Evolutionary conservation across 2,329 filamentous ascomycete species (phyloP).

Genomic region (Clathrospora elynae): DNA sequence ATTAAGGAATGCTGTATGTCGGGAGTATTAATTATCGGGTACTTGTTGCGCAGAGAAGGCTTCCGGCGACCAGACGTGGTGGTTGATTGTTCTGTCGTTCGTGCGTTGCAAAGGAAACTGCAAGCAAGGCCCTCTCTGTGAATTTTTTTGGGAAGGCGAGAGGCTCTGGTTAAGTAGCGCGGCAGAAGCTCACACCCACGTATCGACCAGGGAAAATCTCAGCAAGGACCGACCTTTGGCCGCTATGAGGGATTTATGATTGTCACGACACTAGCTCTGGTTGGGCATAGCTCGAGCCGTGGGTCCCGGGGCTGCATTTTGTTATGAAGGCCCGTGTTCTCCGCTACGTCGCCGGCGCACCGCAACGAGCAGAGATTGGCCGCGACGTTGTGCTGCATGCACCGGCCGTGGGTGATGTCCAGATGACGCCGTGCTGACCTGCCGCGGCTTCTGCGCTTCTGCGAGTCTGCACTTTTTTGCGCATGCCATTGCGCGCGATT

Average conservation of each 20-base stretch:
- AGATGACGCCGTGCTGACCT: constrained; percentile 6
- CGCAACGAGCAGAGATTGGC: constrained; percentile 17
- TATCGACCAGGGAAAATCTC: constrained; percentile 36
- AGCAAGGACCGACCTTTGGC: constrained; percentile 27
- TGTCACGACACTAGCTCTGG: constrained; percentile 20
- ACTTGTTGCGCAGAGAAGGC: constrained; percentile 36
- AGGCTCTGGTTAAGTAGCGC: constrained; percentile 31
- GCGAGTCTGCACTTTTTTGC: too few species aligned
- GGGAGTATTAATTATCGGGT: constrained; percentile 22
- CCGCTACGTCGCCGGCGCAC: constrained; percentile 21
- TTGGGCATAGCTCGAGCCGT: constrained; percentile 22
- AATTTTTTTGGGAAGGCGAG: constrained; percentile 23
- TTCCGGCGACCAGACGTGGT: constrained; percentile 29
- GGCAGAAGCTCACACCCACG: constrained; percentile 15
- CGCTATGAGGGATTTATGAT: constrained; percentile 24
- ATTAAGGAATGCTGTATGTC: constrained; percentile 29
- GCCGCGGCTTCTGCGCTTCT: too few species aligned
- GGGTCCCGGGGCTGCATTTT: constrained; percentile 16
- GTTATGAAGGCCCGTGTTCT: constrained; percentile 20
- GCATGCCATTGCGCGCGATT: too few species aligned
- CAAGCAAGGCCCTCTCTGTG: constrained; percentile 40
- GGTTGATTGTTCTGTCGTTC: constrained; percentile 28
- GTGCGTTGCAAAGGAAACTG: constrained; percentile 35
- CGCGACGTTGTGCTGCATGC: constrained; percentile 10
- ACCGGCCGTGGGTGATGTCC: constrained; percentile 16